Evolutionary conservation across 768 basidiomycete genomes (phyloP).

Genomic region (Tulasnella sp.): DNA sequence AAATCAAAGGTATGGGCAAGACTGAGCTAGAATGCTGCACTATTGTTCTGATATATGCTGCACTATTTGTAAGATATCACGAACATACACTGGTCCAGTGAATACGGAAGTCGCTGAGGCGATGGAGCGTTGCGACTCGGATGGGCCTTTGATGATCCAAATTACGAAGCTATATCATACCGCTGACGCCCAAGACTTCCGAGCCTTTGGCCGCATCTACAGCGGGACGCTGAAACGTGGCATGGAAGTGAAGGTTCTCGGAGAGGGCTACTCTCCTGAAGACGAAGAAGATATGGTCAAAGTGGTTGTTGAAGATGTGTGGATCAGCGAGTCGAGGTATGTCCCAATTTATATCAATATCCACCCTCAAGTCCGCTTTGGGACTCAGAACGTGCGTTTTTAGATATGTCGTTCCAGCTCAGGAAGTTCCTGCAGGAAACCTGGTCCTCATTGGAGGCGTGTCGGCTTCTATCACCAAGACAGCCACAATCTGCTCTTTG

Average conservation of each 20-base stretch:
- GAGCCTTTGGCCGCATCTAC: constrained; percentile 90
- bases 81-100: constrained; percentile 84
- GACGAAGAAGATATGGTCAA: constrained; percentile 98
- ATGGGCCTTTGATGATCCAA: constrained; percentile 88
- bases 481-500: constrained; percentile 72
- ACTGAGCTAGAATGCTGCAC: background rate
- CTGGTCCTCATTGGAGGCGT: constrained; percentile 88
- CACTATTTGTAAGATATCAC: constrained; percentile 48
- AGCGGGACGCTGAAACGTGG: constrained; percentile 85
- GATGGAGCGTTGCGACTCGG: constrained; percentile 76
- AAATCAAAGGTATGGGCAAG: constrained; percentile 30
- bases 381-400: background rate
- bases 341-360: constrained; percentile 23
- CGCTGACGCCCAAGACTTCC: constrained; percentile 91
- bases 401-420: constrained; percentile 85
- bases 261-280: constrained; percentile 96
- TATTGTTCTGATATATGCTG: background rate
- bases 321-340: constrained; percentile 86
- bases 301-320: constrained; percentile 72
- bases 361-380: background rate
- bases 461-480: constrained; percentile 90
- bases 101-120: constrained; percentile 65
- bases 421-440: constrained; percentile 86
- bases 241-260: constrained; percentile 85
- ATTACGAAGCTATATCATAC: constrained; percentile 93